Conservation (phyloP, 352 stramenopile genomes). For the Phytophthora multivora region DNA sequence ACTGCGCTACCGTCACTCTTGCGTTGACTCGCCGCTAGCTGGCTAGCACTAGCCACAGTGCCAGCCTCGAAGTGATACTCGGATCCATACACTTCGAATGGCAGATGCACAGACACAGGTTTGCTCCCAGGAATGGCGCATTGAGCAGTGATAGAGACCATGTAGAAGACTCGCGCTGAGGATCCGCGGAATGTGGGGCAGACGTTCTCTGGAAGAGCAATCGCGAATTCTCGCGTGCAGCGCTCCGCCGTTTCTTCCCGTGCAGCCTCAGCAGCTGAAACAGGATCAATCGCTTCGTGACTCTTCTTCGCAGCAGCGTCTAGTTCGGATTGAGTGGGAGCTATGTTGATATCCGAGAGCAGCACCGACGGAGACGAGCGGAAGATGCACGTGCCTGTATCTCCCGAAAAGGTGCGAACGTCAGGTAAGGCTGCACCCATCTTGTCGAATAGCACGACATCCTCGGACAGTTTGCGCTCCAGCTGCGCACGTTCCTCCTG, state of each 20-base stretch:
- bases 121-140: conserved; percentile 29
- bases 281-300: conserved; percentile 3
- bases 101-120: conserved; percentile 53
- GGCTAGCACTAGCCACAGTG: conserved; percentile 39
- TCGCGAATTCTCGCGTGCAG: conserved; percentile 57
- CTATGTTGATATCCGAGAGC: conserved; percentile 65
- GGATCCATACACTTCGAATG: conserved; percentile 64
- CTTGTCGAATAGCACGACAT: conserved; percentile 35
- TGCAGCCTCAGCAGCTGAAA: conserved; percentile 17
- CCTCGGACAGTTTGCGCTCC: conserved; percentile 24
- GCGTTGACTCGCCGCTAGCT: conserved; percentile 22
- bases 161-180: conserved; percentile 65
- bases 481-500: conserved; percentile 23
- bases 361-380: conserved; percentile 52
- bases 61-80: conserved; percentile 51
- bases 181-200: conserved; percentile 66
- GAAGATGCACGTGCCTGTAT: conserved; percentile 66
- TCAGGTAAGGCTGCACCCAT: conserved; percentile 35
- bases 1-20: conserved; percentile 3
- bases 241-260: conserved; percentile 43
- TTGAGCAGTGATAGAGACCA: conserved; percentile 58
- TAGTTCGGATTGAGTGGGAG: conserved; percentile 41
- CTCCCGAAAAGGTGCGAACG: conserved; percentile 56
- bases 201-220: conserved; percentile 49
- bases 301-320: conserved; percentile 9